Evolutionary conservation across 345 rosid genomes (phyloP).

Genomic region (Gossypioides kirkii): DNA sequence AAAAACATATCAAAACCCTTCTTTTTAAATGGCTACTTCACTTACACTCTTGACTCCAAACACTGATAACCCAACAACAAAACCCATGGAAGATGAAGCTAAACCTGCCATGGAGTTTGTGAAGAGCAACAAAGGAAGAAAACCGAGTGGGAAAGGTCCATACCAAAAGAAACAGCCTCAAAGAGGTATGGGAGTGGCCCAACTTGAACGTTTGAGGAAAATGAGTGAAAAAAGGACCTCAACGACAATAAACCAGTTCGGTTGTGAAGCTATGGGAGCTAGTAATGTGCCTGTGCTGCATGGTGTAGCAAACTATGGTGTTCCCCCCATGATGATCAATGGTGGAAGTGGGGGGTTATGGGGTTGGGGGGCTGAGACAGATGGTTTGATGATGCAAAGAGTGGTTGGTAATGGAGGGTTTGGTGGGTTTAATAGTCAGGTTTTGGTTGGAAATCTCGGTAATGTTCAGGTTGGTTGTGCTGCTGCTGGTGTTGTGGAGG

Average conservation of each 20-base stretch:
- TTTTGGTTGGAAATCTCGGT: constrained; percentile 23
- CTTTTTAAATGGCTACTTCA: neutral
- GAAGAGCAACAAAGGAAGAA: constrained; percentile 26
- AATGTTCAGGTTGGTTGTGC: constrained; percentile 5
- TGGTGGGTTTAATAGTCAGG: constrained; percentile 21
- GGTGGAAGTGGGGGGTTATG: constrained; percentile 20
- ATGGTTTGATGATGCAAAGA: constrained; percentile 12
- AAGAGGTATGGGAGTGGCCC: constrained; percentile 83
- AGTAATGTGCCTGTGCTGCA: constrained; percentile 30
- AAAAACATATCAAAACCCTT: constrained; percentile 12
- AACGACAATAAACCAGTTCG: neutral
- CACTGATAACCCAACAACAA: neutral
- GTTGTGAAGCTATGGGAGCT: constrained; percentile 4
- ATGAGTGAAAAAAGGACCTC: constrained; percentile 19
- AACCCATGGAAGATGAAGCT: neutral
- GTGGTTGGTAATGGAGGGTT: constrained; percentile 17
- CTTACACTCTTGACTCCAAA: neutral
- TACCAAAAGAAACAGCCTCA: constrained; percentile 44
- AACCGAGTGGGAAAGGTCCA: constrained; percentile 22
- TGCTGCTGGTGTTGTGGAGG: constrained; percentile 23
- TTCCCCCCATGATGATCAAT: constrained; percentile 6
- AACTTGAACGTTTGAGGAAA: constrained; percentile 53
- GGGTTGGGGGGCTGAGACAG: constrained; percentile 24
- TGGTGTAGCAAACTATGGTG: constrained; percentile 28
- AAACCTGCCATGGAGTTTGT: neutral